Conservation (phyloP, 257 asterid genomes). For the Paulownia fortunei region DNA sequence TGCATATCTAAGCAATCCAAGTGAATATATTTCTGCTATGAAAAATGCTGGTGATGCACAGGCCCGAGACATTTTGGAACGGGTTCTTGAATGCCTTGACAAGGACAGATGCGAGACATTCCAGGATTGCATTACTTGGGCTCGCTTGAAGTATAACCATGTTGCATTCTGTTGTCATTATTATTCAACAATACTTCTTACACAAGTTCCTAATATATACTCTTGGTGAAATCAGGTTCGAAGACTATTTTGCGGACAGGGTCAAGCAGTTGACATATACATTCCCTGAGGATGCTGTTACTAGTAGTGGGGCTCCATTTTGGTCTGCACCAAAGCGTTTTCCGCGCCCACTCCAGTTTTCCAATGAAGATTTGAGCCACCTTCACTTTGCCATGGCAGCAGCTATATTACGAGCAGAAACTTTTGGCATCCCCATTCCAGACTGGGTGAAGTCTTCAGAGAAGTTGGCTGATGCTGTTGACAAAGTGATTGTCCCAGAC, state of each 20-base stretch:
- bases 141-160: conserved; percentile 44
- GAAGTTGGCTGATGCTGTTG: conserved; percentile 46
- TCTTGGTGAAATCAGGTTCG: conserved; percentile 42
- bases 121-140: conserved; percentile 56
- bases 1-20: conserved; percentile 42
- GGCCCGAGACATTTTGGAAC: conserved; percentile 53
- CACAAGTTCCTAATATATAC: too few relatives aligned
- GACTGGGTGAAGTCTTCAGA: conserved; percentile 42
- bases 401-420: conserved; percentile 47
- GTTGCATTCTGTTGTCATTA: background rate
- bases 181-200: too few relatives aligned
- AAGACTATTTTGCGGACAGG: conserved; percentile 48
- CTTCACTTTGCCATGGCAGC: conserved; percentile 43
- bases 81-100: conserved; percentile 47
- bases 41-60: conserved; percentile 56
- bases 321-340: conserved; percentile 61
- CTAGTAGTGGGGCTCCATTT: conserved; percentile 46
- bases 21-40: conserved; percentile 49
- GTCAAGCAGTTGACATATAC: conserved; percentile 50
- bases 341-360: conserved; percentile 47
- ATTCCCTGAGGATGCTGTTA: conserved; percentile 53
- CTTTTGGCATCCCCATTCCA: conserved; percentile 53
- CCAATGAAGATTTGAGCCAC: conserved; percentile 40
- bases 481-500: conserved; percentile 45
- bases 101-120: conserved; percentile 46